These are phyloP conservation scores for Rhynchosporium graminicola DNA, from an alignment of 2,329 filamentous ascomycete species.

Conservation along the genomic window DNA sequence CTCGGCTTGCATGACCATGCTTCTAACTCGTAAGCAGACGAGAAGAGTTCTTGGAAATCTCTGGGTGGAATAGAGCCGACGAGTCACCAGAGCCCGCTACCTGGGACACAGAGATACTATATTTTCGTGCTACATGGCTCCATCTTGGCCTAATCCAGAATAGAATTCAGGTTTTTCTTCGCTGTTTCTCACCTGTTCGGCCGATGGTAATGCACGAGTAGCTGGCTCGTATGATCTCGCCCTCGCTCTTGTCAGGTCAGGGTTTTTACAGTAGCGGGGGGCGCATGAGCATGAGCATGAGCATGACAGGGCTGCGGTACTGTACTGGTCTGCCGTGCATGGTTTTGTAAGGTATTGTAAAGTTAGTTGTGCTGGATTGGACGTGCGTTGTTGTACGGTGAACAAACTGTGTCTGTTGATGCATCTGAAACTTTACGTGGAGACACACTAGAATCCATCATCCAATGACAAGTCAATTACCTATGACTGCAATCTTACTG, in stretches of 20 bases:
- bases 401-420: neutral
- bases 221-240: constrained; percentile 5
- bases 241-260: neutral
- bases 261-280: neutral
- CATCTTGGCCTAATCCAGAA: neutral
- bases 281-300: neutral
- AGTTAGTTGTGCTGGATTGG: neutral
- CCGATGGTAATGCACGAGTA: neutral
- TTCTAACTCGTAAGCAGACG: neutral
- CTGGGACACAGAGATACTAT: constrained; percentile 8
- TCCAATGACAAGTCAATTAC: neutral
- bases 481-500: constrained; percentile 5
- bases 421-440: no score
- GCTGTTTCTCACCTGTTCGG: neutral
- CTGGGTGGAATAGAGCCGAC: neutral
- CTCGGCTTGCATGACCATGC: neutral
- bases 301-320: constrained; percentile 9
- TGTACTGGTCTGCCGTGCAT: constrained; percentile 9
- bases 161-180: neutral
- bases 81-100: neutral
- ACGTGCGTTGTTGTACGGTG: constrained; percentile 11
- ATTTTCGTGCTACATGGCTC: neutral
- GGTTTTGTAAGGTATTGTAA: neutral
- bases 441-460: neutral
- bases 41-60: neutral